Base-by-base conservation (phyloP, 352 stramenopile species). In the Pythium aristosporum region DNA sequence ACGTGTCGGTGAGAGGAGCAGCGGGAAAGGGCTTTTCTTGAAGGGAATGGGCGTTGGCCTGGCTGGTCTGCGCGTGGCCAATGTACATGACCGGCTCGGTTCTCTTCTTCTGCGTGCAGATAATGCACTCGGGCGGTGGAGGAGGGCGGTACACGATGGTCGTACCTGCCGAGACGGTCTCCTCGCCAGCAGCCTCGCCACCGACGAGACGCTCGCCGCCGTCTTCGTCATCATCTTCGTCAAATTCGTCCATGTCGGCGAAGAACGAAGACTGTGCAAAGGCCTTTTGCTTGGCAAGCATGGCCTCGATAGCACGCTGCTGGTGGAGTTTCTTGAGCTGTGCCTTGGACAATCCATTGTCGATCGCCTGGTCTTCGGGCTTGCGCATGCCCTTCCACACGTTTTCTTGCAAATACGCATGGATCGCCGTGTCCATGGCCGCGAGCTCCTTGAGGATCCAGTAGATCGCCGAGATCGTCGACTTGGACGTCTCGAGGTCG, bases 1-100 rank as follows among this genome's bases (percentile, higher is more conserved):
- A 89, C 23, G 72, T 46, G 3, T 74, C 39, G 3, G 36, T 65
- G 37, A 75, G 52, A 41, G 69, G 67, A 37, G 80, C 69, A 21
- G 71, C 68, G 15, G 71, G 64, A n/a, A 65, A 63, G 15, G 75
- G 75, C 13, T 79, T 70, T 32, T 79, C 77, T 56, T 89, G 69
- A 2, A 72, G 57, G 2, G 82, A 69, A 44, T 93, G 82, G 0
- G 63, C 28, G 36, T 73, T 88, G 16, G 89, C 79, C 32, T 77
- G 68, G 59, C 77, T 93, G 63, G 85, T 88, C 61, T 95, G 86
- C 0, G 82, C 76, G 47, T 92, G 84, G 6, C 82, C 84, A 63
- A 95, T 92, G 63, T 91, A 95, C 86, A 95, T 93, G 25, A 95
- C 75, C 7, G 86, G 81, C 36, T 92, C 82, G 53, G 86, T 72